phyloP scores from a whole-genome alignment of 257 asterid species.

The Salvia miltiorrhiza region DNA sequence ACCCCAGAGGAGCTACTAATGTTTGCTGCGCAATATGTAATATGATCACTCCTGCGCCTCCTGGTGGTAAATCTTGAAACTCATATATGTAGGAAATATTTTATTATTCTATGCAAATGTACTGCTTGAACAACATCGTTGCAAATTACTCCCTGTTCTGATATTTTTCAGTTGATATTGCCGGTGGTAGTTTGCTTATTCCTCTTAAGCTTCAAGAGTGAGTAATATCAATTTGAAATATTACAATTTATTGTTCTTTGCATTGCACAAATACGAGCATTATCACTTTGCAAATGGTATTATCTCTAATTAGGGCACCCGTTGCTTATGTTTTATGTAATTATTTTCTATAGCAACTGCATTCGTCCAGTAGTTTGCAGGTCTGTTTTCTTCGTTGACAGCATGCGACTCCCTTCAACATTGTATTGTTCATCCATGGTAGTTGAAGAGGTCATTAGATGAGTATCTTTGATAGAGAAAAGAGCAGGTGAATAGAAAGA shows the following conservation, averaged over 20 bases:
- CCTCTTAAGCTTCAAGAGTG: neutral
- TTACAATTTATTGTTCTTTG: neutral
- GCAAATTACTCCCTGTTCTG: neutral
- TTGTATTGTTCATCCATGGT: neutral
- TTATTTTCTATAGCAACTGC: neutral
- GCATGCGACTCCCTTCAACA: neutral
- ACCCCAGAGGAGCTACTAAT: constrained; percentile 85
- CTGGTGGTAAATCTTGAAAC: constrained; percentile 51
- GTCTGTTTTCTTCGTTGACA: neutral
- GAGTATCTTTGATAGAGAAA: neutral
- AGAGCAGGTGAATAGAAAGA: neutral
- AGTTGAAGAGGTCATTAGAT: neutral
- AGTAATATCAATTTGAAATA: neutral
- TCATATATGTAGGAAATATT: neutral
- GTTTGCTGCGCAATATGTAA: constrained; percentile 90
- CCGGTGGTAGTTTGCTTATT: neutral
- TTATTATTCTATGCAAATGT: neutral
- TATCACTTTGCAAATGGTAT: neutral
- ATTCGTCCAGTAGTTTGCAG: neutral
- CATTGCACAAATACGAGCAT: neutral
- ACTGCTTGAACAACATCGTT: neutral
- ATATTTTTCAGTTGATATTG: neutral
- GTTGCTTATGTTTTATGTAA: neutral
- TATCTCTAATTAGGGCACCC: neutral
- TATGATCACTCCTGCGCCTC: constrained; percentile 64